Conservation (phyloP, 2,329 filamentous ascomycete species). For the Xylariales sp. region DNA sequence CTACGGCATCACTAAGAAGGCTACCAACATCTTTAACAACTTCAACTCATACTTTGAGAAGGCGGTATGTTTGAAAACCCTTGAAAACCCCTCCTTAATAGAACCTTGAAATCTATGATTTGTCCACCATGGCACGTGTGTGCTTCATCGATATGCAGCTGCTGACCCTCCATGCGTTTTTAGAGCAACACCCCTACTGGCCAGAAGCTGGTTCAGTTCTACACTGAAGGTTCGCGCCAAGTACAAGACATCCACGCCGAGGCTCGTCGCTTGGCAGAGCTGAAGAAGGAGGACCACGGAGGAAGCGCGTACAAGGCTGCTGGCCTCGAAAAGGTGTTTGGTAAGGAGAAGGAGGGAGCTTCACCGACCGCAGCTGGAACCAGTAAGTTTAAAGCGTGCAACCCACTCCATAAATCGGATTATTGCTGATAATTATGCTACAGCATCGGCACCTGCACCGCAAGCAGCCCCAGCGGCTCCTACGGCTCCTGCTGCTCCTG, state of each 20-base stretch:
- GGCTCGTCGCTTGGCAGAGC: constrained; percentile 78
- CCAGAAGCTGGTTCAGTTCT: constrained; percentile 83
- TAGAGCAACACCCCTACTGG: constrained; percentile 74
- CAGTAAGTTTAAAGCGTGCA: no score
- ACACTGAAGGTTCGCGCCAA: constrained; percentile 78
- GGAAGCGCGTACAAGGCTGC: constrained; percentile 56
- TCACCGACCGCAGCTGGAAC: constrained; percentile 14
- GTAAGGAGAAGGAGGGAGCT: constrained; percentile 41
- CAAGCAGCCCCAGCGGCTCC: no score
- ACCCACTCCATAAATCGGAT: no score
- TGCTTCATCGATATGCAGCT: no score
- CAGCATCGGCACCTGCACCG: no score
- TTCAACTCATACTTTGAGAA: constrained; percentile 92
- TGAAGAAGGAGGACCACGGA: constrained; percentile 69
- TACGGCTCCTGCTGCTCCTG: no score
- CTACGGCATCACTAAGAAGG: constrained; percentile 76
- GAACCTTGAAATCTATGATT: background rate
- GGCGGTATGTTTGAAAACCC: constrained; percentile 39
- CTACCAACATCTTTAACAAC: constrained; percentile 58
- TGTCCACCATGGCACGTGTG: no score
- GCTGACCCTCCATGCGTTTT: no score
- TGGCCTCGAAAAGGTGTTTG: constrained; percentile 54
- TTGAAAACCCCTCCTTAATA: background rate
- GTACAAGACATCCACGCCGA: constrained; percentile 92
- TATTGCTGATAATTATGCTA: no score